Base-by-base conservation (phyloP, 176 grass and related monocot genomes). In the Bonia amplexicaulis region DNA sequence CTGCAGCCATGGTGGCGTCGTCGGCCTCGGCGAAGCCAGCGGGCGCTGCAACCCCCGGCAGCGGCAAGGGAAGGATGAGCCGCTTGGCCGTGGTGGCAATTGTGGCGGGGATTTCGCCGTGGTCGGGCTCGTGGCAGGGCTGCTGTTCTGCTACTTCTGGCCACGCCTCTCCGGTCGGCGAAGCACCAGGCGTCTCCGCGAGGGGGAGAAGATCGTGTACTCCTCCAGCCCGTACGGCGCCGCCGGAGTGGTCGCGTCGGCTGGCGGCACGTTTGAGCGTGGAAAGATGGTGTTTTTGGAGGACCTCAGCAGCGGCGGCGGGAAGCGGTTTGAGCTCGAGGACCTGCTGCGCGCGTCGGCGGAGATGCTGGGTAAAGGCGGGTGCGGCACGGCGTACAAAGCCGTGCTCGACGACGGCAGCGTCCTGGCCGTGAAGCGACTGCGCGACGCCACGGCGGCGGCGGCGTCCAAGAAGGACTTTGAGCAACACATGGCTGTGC, bases 181-280 rank as follows among this genome's bases (percentile, higher is more conserved):
- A 2, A 35, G 46, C 44, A 77, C 73, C 19, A 63, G 91, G 54
- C 89, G 92, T 2, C 80, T 94, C 70, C 93, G 69, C 31, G 91
- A 94, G 74, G 97, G 97, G 52, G 97, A 99, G 87, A 99, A 99
- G 81, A 99, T 99, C 57, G 97, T 99, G 4, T 99, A 94, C 92
- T 99, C 96, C 14, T 95, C 96, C 0, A 99, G 97, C 81, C 97
- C 97, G 1, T 99, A 96, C 53, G 92, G 93, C 62, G 80, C 76
- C 3, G 70, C 82, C 0, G 89, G 89, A 0, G 86, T 87, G 0
- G 92, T 85, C 15, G 51, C 73, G 1, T 81, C 87, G 17, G 64
- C 78, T 0, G 79, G 80, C 0, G 82, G 78, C 9, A 66, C 84
- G 46, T 96, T 90, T 71, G 92, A 99, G 84, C 91, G 90, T 2